Evolutionary conservation across 2,329 filamentous ascomycete genomes (phyloP).

Genomic region (Furcasterigmium sp.): DNA sequence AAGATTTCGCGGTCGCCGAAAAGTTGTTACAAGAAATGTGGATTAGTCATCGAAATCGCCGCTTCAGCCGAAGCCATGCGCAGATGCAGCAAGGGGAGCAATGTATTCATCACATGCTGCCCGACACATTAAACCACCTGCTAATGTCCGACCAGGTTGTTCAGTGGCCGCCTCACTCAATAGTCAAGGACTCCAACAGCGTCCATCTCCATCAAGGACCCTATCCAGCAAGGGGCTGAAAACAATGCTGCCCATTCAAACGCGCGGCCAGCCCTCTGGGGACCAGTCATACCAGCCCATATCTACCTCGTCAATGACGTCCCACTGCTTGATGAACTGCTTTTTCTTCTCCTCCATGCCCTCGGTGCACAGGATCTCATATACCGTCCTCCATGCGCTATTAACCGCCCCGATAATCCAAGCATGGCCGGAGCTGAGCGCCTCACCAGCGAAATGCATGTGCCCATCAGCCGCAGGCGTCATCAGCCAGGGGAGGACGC

Average conservation of each 20-base stretch:
- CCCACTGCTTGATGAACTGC: conserved; percentile 13
- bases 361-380: conserved; percentile 13
- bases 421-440: conserved; percentile 17
- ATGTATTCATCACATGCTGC: too few relatives aligned
- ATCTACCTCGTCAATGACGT: conserved; percentile 14
- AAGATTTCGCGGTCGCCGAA: conserved; percentile 1
- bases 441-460: conserved; percentile 19
- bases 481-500: conserved; percentile 15
- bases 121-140: too few relatives aligned
- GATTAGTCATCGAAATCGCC: too few relatives aligned
- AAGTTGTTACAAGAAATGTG: not conserved
- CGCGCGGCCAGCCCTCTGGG: too few relatives aligned
- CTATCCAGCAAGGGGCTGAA: too few relatives aligned
- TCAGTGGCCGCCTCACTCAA: too few relatives aligned
- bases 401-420: conserved; percentile 21
- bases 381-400: conserved; percentile 16
- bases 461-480: conserved; percentile 15
- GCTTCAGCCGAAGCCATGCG: too few relatives aligned
- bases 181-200: too few relatives aligned
- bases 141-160: too few relatives aligned
- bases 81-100: too few relatives aligned
- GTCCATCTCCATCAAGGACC: too few relatives aligned
- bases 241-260: too few relatives aligned
- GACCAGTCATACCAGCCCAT: conserved; percentile 12
- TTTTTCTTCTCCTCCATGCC: conserved; percentile 13